These are phyloP conservation scores for Phytophthora cryptogea DNA, from an alignment of 352 stramenopile species.

Conservation along the genomic window DNA sequence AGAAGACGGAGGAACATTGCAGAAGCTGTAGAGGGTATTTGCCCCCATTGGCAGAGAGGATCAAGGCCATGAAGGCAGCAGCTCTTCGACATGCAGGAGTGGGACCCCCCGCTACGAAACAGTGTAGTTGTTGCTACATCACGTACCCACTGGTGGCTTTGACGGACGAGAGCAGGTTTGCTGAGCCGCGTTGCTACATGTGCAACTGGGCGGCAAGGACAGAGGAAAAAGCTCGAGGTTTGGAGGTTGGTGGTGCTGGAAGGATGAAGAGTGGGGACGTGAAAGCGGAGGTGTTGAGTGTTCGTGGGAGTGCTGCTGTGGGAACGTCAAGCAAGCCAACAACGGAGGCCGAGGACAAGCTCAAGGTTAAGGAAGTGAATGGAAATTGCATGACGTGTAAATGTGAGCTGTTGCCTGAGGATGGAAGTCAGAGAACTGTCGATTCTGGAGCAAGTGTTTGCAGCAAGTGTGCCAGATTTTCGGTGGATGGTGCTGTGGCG, in stretches of 20 bases:
- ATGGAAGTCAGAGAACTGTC: neutral
- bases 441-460: slow-evolving; percentile 6
- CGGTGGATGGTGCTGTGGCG: neutral
- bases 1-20: slow-evolving; percentile 16
- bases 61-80: slow-evolving; percentile 16
- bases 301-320: neutral
- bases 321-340: neutral
- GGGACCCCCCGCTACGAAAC: slow-evolving; percentile 3
- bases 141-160: slow-evolving; percentile 20
- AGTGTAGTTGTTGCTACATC: slow-evolving; percentile 22
- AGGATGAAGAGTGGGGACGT: slow-evolving; percentile 4
- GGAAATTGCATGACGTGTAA: slow-evolving; percentile 12
- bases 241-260: slow-evolving; percentile 4
- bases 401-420: neutral
- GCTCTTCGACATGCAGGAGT: neutral
- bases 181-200: slow-evolving; percentile 22
- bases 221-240: neutral
- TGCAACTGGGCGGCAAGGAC: slow-evolving; percentile 19
- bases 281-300: neutral
- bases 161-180: slow-evolving; percentile 19
- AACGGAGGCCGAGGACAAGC: neutral
- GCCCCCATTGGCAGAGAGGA: slow-evolving; percentile 15
- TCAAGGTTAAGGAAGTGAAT: neutral
- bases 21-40: slow-evolving; percentile 16
- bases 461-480: neutral